Conservation (phyloP, 805 yeast genomes). For the Ogataea pini region DNA sequence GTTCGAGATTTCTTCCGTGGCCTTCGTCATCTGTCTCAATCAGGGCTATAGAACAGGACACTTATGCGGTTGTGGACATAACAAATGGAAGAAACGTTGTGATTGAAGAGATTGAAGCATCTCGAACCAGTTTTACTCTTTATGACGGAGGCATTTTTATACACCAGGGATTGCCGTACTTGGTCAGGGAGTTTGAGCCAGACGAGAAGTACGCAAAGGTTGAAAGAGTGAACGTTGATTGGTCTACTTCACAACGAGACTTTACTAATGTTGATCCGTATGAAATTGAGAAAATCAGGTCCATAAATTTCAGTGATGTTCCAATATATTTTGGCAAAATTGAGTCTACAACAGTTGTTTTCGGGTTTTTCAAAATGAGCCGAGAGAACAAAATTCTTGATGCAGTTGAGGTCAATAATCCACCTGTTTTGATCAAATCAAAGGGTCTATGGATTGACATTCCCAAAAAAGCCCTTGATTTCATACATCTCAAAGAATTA, state of each 20-base stretch:
- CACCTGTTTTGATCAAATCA: constrained; percentile 68
- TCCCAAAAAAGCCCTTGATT: constrained; percentile 61
- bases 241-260: constrained; percentile 91
- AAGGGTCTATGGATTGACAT: constrained; percentile 94
- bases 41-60: constrained; percentile 79
- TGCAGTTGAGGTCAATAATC: constrained; percentile 88
- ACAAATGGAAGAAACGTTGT: constrained; percentile 75
- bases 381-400: constrained; percentile 78
- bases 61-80: constrained; percentile 86
- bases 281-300: constrained; percentile 63
- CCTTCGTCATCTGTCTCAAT: constrained; percentile 76
- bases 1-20: constrained; percentile 70
- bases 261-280: constrained; percentile 90
- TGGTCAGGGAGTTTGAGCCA: constrained; percentile 80
- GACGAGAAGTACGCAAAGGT: constrained; percentile 83
- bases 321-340: constrained; percentile 80
- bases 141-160: constrained; percentile 92
- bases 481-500: constrained; percentile 56
- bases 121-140: constrained; percentile 84
- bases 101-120: constrained; percentile 86
- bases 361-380: constrained; percentile 90
- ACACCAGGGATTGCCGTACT: constrained; percentile 90
- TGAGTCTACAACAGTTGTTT: constrained; percentile 71
- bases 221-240: constrained; percentile 85
- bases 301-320: constrained; percentile 48